These are phyloP conservation scores for Hypoxylon sp. DNA, from an alignment of 2,329 filamentous ascomycete genomes.

Conservation along the genomic window DNA sequence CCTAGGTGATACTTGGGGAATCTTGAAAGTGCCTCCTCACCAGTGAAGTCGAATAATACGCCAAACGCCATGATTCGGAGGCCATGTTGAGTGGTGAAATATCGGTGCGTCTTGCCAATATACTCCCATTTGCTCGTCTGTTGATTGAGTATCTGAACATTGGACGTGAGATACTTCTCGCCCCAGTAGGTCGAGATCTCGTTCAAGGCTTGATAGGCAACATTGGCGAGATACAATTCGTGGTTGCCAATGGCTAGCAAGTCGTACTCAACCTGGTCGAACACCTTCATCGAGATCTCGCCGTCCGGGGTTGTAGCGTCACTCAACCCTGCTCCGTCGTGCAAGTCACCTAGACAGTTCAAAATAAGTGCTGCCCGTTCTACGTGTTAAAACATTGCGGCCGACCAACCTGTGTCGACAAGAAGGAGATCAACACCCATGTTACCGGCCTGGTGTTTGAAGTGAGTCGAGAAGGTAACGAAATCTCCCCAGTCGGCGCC, in stretches of 20 bases:
- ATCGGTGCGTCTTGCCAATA: conserved; percentile 61
- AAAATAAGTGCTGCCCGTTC: not conserved
- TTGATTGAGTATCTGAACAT: conserved; percentile 61
- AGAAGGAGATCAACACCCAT: conserved; percentile 72
- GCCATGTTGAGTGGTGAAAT: conserved; percentile 61
- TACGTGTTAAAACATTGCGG: not conserved
- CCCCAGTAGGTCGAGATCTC: conserved; percentile 71
- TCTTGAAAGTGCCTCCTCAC: conserved; percentile 61
- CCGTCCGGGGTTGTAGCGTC: conserved; percentile 73
- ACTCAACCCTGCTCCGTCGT: conserved; percentile 74
- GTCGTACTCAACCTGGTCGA: conserved; percentile 61
- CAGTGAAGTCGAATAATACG: conserved; percentile 64
- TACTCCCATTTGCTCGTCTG: conserved; percentile 59
- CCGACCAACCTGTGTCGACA: conserved; percentile 69
- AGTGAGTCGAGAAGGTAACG: conserved; percentile 71
- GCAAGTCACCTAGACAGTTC: conserved; percentile 65
- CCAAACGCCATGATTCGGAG: conserved; percentile 63
- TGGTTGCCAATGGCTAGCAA: conserved; percentile 67
- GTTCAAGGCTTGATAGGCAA: conserved; percentile 73
- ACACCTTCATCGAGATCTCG: conserved; percentile 64
- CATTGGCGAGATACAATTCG: conserved; percentile 74
- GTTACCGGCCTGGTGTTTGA: conserved; percentile 70
- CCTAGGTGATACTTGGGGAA: conserved; percentile 49
- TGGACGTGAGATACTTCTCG: conserved; percentile 62
- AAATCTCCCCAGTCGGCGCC: conserved; percentile 78